phyloP scores from a whole-genome alignment of 192 early-diverging fungal genomes.

The Phycomyces blakesleeanus region DNA sequence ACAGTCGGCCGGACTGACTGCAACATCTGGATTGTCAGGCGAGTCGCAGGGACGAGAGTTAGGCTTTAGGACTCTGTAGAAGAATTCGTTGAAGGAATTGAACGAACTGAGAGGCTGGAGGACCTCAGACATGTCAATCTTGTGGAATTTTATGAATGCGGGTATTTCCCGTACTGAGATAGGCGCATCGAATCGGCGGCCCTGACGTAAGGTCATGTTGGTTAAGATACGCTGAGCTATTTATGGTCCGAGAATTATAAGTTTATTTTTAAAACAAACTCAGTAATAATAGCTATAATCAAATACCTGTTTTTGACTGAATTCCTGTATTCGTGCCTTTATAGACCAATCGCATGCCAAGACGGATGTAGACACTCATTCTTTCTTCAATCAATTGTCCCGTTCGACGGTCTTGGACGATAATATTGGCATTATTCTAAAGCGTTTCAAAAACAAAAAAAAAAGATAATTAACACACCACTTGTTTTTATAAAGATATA shows the following conservation, averaged over 20 bases:
- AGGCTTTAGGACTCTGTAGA: constrained; percentile 76
- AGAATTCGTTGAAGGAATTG: constrained; percentile 82
- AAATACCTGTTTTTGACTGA: constrained; percentile 38
- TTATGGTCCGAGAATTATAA: no score
- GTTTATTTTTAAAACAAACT: no score
- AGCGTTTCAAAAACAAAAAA: no score
- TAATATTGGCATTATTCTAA: constrained; percentile 69
- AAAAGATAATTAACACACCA: no score
- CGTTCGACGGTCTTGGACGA: constrained; percentile 66
- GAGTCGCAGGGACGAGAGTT: constrained; percentile 43
- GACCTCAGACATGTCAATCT: constrained; percentile 62
- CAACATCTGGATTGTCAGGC: constrained; percentile 47
- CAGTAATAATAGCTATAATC: not conserved
- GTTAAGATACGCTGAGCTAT: constrained; percentile 40
- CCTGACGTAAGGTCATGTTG: constrained; percentile 65
- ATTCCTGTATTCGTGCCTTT: constrained; percentile 50
- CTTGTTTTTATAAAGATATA: no score
- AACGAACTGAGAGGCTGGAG: constrained; percentile 64
- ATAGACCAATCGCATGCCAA: constrained; percentile 79
- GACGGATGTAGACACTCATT: constrained; percentile 71
- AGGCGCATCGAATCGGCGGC: constrained; percentile 66
- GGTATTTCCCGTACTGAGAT: constrained; percentile 59
- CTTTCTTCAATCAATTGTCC: constrained; percentile 72
- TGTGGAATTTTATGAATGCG: constrained; percentile 70
- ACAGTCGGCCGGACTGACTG: constrained; percentile 74